Percentiles rank a stretch among this genome's conserved stretches.
phyloP scores from a whole-genome alignment of 2,329 filamentous ascomycete genomes.

The Colletotrichum neosansevieriae region DNA sequence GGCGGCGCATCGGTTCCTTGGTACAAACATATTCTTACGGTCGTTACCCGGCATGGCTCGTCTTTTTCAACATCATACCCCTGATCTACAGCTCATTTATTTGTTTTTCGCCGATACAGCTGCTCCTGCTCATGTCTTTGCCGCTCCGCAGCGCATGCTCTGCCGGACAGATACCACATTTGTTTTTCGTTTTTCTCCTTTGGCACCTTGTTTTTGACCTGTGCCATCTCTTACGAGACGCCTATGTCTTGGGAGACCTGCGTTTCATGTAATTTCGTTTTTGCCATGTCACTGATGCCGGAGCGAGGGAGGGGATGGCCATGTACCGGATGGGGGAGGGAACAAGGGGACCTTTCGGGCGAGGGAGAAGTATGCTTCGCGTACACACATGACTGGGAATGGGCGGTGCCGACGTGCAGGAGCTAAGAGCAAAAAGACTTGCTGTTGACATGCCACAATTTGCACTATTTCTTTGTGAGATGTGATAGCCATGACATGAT shows the following conservation, averaged over 20 bases:
- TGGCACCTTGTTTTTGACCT: not conserved
- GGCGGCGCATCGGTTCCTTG: slow-evolving; percentile 35
- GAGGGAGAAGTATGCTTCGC: slow-evolving; percentile 27
- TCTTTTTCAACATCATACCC: slow-evolving; percentile 37
- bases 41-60: slow-evolving; percentile 32
- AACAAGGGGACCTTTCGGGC: not conserved
- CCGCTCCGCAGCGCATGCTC: slow-evolving; percentile 38
- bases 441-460: slow-evolving; percentile 22
- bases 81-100: slow-evolving; percentile 33
- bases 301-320: slow-evolving; percentile 24
- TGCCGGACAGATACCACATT: slow-evolving; percentile 40
- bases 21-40: slow-evolving; percentile 27
- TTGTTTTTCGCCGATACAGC: slow-evolving; percentile 32
- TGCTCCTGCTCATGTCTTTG: slow-evolving; percentile 32
- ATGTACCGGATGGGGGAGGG: slow-evolving; percentile 20
- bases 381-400: slow-evolving; percentile 35
- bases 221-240: slow-evolving; percentile 14
- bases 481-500: not conserved
- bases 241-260: not conserved
- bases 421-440: slow-evolving; percentile 25
- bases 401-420: slow-evolving; percentile 2
- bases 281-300: slow-evolving; percentile 36
- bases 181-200: slow-evolving; percentile 33
- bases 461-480: not conserved
- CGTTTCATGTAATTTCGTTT: slow-evolving; percentile 31